These are phyloP conservation scores for Thuidium tamariscinum DNA, from an alignment of 225 moss, liverwort and hornwort genomes.

Conservation along the genomic window DNA sequence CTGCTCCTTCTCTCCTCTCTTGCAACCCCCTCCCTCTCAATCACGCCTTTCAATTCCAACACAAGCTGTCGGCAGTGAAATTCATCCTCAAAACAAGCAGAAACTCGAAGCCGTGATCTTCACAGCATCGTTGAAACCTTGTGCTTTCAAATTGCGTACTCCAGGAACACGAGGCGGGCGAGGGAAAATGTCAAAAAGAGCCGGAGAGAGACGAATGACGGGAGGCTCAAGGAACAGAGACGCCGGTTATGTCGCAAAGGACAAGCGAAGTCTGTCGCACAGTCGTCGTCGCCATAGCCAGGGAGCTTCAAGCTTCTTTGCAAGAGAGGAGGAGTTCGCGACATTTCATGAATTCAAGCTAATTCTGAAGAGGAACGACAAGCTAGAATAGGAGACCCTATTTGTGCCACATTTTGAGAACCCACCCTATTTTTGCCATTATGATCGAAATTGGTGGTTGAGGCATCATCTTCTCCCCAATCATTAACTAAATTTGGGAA, in stretches of 20 bases:
- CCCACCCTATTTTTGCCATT: not conserved
- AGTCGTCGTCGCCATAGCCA: not conserved
- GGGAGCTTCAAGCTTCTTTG: not conserved
- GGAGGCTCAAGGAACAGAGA: not conserved
- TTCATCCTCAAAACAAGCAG: not conserved
- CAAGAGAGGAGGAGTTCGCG: not conserved
- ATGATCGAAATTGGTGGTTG: not conserved
- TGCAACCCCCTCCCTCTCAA: not conserved
- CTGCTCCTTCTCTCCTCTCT: not conserved
- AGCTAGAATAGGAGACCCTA: not conserved
- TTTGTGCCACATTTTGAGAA: not conserved
- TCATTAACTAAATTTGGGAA: not conserved
- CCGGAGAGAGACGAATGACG: not conserved
- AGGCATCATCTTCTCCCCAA: rapidly evolving
- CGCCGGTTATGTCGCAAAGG: not conserved
- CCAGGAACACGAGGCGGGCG: not conserved
- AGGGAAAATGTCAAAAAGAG: not conserved
- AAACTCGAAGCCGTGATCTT: not conserved
- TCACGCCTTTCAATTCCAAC: not conserved
- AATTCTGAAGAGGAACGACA: too few species aligned
- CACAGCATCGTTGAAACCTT: not conserved
- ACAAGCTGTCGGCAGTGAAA: not conserved
- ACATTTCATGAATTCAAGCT: not conserved
- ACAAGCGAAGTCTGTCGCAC: not conserved
- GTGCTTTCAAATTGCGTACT: not conserved